phyloP scores from a whole-genome alignment of 192 early-diverging fungal genomes.

The Umbelopsis vinacea region DNA sequence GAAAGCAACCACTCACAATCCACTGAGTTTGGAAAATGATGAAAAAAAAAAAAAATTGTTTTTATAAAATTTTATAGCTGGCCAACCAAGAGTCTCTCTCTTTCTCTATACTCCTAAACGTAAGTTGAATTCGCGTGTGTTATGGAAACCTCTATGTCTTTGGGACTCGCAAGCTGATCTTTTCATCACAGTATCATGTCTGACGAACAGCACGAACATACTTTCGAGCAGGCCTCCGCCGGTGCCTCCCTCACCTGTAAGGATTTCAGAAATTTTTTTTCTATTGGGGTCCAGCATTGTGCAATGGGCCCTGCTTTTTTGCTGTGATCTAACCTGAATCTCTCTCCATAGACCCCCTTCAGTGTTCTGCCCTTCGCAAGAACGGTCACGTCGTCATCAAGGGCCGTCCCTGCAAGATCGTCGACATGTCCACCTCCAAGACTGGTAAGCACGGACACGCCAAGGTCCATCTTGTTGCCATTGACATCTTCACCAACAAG shows the following conservation, averaged over 20 bases:
- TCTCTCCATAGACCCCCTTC: conserved; percentile 71
- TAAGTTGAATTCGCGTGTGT: neutral
- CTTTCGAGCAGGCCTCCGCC: conserved; percentile 75
- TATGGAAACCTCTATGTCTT: neutral
- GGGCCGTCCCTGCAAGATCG: conserved; percentile 99
- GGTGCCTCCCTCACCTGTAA: conserved; percentile 87
- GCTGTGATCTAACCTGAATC: neutral
- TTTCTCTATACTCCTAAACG: conserved; percentile 8
- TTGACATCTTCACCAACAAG: conserved; percentile 98
- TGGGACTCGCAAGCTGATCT: neutral
- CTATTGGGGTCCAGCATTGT: neutral
- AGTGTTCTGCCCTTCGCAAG: conserved; percentile 99
- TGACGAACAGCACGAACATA: conserved; percentile 72
- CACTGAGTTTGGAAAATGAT: neutral
- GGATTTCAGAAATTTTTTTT: neutral
- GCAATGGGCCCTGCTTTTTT: neutral
- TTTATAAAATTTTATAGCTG: conserved; percentile 22
- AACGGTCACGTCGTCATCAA: conserved; percentile 98
- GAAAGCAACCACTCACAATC: neutral
- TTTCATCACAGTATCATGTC: conserved; percentile 45
- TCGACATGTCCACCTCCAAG: conserved; percentile 99
- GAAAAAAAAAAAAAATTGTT: conserved; percentile 20
- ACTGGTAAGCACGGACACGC: conserved; percentile 99
- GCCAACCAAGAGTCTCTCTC: conserved; percentile 1
- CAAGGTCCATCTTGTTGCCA: conserved; percentile 95